Base-by-base conservation (phyloP, 306 rosid species). In the Prunus persica region DNA sequence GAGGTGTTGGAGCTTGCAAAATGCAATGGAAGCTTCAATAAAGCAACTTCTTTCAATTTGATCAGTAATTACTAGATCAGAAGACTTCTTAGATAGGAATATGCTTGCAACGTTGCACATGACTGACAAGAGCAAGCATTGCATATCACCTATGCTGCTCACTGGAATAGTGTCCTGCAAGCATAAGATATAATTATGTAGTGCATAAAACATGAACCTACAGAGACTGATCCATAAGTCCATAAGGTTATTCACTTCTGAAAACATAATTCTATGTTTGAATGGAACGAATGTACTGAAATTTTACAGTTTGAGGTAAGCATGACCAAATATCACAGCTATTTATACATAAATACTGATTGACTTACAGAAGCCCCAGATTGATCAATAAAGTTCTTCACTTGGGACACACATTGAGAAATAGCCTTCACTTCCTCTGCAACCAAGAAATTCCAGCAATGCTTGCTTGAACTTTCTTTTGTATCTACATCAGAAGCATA, bases 1-100 rank as follows among this genome's bases (percentile, higher is more conserved):
- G 75, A 92, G 94, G 77, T 95, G 98, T 83, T 95, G 98, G 82
- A 92, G 92, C 83, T 95, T 95, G 90, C 98, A 95, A 86, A 95
- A 90, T 6, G 87, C 86, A 79, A 88, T 86, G 76, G 95, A 91
- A 67, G 96, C 93, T 80, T 87, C 93, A 65, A 92, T 87, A 73
- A 94, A 91, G 86, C 95, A 94, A 87, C 84, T 76, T 79, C 85
- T 87, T 82, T 90, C 95, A 71, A 77, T 84, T 83, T 88, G 88
- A 79, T 86, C 97, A 64, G 86, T 85, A 76, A 51, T 62, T 78
- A 49, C 84, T 55, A 68, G 74, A 65, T 80, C 89, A 18, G 90
- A 80, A 83, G 92, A 76, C 74, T 85, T 90, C 89, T 85, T 83
- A 79, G 79, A 78, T 67, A 81, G 79, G 69, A 87, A 86, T 78